Evolutionary conservation across 805 yeast species (phyloP).

Genomic region (Blastobotrys parvus): DNA sequence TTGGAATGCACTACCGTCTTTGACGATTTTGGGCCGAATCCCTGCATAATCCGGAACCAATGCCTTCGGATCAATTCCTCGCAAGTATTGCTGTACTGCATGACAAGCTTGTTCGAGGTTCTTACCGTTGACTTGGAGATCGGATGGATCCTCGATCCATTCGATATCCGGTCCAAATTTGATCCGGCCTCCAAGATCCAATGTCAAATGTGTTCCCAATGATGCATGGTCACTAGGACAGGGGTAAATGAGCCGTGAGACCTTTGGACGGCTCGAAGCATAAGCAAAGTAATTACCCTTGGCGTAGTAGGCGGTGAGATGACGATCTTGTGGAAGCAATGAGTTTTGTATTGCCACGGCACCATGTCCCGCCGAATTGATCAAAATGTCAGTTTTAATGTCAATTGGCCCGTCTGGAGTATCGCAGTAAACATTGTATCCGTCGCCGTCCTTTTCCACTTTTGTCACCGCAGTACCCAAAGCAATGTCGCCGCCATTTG

Average conservation of each 20-base stretch:
- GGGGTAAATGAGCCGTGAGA: conserved; percentile 62
- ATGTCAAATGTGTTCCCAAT: conserved; percentile 79
- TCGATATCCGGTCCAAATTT: conserved; percentile 87
- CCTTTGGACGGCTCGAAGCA: conserved; percentile 39
- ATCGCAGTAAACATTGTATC: conserved; percentile 17
- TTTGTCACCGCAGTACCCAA: conserved; percentile 49
- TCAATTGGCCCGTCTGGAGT: conserved; percentile 17
- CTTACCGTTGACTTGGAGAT: conserved; percentile 22
- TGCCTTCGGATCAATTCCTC: conserved; percentile 43
- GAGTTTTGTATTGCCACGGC: conserved; percentile 67
- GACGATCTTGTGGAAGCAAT: conserved; percentile 55
- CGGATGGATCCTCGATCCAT: conserved; percentile 45
- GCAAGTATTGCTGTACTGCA: conserved; percentile 57
- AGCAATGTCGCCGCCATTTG: conserved; percentile 56
- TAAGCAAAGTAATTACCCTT: conserved; percentile 77
- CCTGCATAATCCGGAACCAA: conserved; percentile 69
- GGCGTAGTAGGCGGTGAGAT: conserved; percentile 56
- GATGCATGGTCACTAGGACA: conserved; percentile 68
- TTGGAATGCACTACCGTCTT: conserved; percentile 41
- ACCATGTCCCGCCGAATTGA: conserved; percentile 73
- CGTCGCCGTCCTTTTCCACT: conserved; percentile 20
- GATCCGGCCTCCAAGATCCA: conserved; percentile 71
- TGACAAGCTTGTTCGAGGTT: conserved; percentile 48
- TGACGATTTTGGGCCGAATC: conserved; percentile 67
- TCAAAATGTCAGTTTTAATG: conserved; percentile 43